Conservation (phyloP, 2,329 filamentous ascomycete genomes). For the Periconia macrospinosa region DNA sequence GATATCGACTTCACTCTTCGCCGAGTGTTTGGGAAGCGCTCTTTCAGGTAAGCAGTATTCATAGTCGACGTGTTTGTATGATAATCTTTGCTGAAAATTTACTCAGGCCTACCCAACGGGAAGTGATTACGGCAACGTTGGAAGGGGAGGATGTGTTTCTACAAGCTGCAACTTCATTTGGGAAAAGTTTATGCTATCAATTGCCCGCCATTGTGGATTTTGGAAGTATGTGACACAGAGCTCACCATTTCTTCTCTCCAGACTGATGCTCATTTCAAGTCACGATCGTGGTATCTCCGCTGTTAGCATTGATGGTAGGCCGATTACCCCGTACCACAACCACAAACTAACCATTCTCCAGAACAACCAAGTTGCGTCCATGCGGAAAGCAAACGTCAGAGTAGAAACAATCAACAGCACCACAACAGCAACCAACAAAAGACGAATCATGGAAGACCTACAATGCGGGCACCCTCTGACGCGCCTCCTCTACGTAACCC, state of each 20-base stretch:
- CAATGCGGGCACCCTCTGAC: constrained; percentile 84
- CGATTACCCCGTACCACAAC: not conserved
- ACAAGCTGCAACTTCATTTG: constrained; percentile 87
- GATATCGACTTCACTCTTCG: constrained; percentile 77
- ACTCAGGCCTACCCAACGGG: constrained; percentile 75
- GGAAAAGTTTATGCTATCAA: constrained; percentile 92
- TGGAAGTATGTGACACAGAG: constrained; percentile 64
- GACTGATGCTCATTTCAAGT: constrained; percentile 54
- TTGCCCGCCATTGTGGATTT: constrained; percentile 84
- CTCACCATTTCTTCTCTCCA: not conserved
- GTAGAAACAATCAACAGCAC: constrained; percentile 88
- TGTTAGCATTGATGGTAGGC: constrained; percentile 82
- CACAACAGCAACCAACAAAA: constrained; percentile 66
- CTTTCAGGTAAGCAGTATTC: constrained; percentile 64
- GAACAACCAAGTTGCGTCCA: constrained; percentile 89
- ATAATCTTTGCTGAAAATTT: constrained; percentile 1
- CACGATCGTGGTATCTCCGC: constrained; percentile 85
- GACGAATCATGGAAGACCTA: constrained; percentile 75
- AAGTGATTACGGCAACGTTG: constrained; percentile 82
- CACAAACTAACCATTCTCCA: constrained; percentile 37
- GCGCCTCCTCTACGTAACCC: constrained; percentile 88
- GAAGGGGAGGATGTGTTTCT: constrained; percentile 89
- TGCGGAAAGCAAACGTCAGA: constrained; percentile 72
- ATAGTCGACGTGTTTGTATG: no score
- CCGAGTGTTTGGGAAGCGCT: constrained; percentile 70